These are phyloP conservation scores for Metschnikowia santaceciliae DNA, from an alignment of 805 yeast species.

Conservation along the genomic window DNA sequence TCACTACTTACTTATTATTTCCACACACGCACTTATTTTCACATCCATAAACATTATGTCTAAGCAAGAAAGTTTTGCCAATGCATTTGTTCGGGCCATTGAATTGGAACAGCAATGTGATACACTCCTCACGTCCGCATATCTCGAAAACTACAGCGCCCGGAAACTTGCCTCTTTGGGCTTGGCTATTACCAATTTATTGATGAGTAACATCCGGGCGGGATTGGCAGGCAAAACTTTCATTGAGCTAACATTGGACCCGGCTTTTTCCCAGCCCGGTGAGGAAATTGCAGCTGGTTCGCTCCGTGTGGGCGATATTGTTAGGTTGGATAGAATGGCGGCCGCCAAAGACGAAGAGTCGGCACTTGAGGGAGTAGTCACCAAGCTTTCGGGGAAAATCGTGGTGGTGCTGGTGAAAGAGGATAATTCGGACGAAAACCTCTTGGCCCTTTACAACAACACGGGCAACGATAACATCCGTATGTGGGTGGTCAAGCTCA, in stretches of 20 bases:
- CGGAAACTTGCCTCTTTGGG: conserved; percentile 69
- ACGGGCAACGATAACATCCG: conserved; percentile 36
- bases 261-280: conserved; percentile 34
- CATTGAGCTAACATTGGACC: conserved; percentile 59
- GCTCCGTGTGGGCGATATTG: conserved; percentile 73
- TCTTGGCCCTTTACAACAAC: conserved; percentile 44
- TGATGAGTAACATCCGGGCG: conserved; percentile 57
- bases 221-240: conserved; percentile 77
- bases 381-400: conserved; percentile 44
- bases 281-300: conserved; percentile 45
- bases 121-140: conserved; percentile 28
- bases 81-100: conserved; percentile 29
- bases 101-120: conserved; percentile 37
- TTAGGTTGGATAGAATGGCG: conserved; percentile 51
- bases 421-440: conserved; percentile 44
- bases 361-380: conserved; percentile 61
- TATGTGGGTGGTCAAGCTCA: conserved; percentile 64
- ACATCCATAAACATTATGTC: neutral
- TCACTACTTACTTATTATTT: too few relatives aligned
- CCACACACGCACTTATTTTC: neutral
- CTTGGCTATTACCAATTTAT: conserved; percentile 67
- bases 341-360: conserved; percentile 18
- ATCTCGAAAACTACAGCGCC: conserved; percentile 43
- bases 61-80: conserved; percentile 10
- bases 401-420: conserved; percentile 59